Conservation (phyloP, 495 filamentous ascomycete species). For the Neurospora tetrasperma region DNA sequence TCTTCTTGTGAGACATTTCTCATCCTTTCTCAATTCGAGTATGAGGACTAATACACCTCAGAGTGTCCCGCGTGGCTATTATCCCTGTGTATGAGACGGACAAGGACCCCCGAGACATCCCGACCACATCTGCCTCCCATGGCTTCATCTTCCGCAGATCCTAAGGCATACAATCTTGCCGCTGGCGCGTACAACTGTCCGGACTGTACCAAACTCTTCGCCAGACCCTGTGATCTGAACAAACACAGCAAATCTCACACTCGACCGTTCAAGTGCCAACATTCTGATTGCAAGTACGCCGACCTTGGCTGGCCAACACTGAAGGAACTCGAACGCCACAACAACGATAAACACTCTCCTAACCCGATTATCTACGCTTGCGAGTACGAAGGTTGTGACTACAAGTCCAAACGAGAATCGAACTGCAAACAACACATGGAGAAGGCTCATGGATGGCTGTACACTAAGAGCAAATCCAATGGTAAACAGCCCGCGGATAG, state of each 20-base stretch:
- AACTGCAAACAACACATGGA: constrained; percentile 99
- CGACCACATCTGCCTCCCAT: constrained; percentile 1
- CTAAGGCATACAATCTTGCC: constrained; percentile 1
- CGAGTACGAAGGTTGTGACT: constrained; percentile 69
- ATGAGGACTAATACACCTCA: background rate
- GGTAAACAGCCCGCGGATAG: constrained; percentile 22
- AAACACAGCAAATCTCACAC: constrained; percentile 97
- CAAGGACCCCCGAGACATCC: background rate
- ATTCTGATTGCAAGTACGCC: constrained; percentile 68
- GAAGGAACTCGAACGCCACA: constrained; percentile 88
- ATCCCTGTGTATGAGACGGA: background rate
- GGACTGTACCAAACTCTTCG: constrained; percentile 73
- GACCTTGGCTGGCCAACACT: constrained; percentile 87
- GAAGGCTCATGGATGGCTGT: constrained; percentile 83
- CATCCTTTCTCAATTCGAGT: background rate
- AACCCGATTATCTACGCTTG: constrained; percentile 66
- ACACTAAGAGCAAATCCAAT: constrained; percentile 82
- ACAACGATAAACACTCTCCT: constrained; percentile 84
- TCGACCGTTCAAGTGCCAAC: constrained; percentile 83
- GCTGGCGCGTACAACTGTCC: constrained; percentile 15
- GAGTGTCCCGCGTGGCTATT: background rate
- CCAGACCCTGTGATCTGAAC: constrained; percentile 77
- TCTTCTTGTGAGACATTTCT: background rate
- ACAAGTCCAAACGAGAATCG: constrained; percentile 86
- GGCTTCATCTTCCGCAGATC: constrained; percentile 10